Base-by-base conservation (phyloP, 257 asterid species). In the Paulownia fortunei region DNA sequence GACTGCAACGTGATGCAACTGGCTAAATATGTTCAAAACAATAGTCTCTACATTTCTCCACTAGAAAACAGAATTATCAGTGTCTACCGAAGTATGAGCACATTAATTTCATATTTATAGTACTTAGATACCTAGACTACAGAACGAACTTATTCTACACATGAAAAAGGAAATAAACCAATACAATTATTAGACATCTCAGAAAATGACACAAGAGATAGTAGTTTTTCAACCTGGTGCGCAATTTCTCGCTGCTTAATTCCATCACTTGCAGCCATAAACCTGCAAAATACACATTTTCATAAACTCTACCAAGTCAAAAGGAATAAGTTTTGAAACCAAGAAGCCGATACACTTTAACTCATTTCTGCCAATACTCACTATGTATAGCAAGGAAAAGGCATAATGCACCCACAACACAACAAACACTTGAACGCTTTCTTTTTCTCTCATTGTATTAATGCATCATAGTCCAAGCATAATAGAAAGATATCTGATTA, bases 241-340 rank as follows among this genome's bases (percentile, higher is more conserved):
- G 91, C 85, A 85, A 89, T 73, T 59, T 82, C 80, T 58, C 88
- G 86, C 77, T 89, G 87, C 85, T 83, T 84, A 64, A 94, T 83
- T 76, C 98, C 98, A 84, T 92, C 98, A 81, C 91, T 82, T 44
- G 95, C 94, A 24, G 95, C 83, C 94, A 94, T 74, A 80, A 87
- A 92, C 83, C 98, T 94, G 84, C 49, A 78, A 30, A 59, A 76
- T 47, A 59, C 15, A 34, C 78, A 60, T 51, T 6, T 44, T 30
- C n/a, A 62, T 26, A 39, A 80, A 61, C 51, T 56, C 72, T 69
- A 75, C 77, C 72, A 62, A 76, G 78, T 42, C 6, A 49, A 46
- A 62, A 23, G 37, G 72, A 42, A 42, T 55, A 11, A 24, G 3
- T 11, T 69, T 67, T 69, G 74, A 37, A 76, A 62, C 67, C 44